Evolutionary conservation across 129 eudicot genomes (phyloP), one percentile per base, ranked within the genome.

Genomic region (Scalesia atractyloides): DNA sequence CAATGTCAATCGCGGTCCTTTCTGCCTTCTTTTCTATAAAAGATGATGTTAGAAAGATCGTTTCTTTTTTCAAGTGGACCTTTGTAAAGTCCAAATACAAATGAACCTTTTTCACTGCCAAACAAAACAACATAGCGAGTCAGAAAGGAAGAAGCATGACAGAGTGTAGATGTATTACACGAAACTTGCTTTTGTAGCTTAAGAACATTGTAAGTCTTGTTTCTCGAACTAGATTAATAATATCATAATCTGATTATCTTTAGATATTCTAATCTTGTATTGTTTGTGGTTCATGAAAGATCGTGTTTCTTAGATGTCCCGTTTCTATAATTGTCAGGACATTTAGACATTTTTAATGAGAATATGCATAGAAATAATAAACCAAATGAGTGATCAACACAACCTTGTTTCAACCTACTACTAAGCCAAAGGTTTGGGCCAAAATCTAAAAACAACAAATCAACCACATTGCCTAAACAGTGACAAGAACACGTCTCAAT

Each of bases 1-100:
- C 82, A 41, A 88, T 82, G 85, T 67, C 72, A 6, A 60, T 83
- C 33, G 69, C 84, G n/a, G 16, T 81, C 54, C 58, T 88, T 68
- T 69, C 75, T 0, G 87, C 96, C 5, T 79, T 85, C 51, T 72
- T 80, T 54, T 85, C 85, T 19, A 76, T 85, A 22, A 85, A 71
- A 83, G 66, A 69, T 18, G 89, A 70, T 69, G 86, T 81, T 47
- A 73, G 77, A 62, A 82, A 83, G 84, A 70, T 88, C 4, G 66
- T 79, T 20, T 64, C 69, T 26, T 74, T 83, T 64, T 85, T 69
- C 78, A 81, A 58, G 60, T 73, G 81, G 82, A 74, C 71, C 14
- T 72, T 60, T 62, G 66, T 73, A 14, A 81, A 77, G 62, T 78
- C 81, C 52, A 86, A 83, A 68, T 53, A 66, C 63, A 80, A 43